These are phyloP conservation scores for Vickermania ingenoplastis DNA, from an alignment of 208 protist genomes.

Conservation along the genomic window DNA sequence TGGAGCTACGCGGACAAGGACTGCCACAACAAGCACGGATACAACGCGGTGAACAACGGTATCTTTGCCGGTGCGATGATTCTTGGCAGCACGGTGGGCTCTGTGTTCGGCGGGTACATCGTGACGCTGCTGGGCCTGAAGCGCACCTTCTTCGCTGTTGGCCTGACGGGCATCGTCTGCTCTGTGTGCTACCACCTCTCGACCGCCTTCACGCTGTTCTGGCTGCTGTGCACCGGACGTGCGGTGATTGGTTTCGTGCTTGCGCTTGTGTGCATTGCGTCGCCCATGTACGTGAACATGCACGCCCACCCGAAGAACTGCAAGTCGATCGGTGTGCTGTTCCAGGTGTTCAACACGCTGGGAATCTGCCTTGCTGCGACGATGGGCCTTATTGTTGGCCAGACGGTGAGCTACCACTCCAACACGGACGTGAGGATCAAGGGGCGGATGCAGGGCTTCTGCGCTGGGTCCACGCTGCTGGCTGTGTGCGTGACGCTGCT, in stretches of 20 bases:
- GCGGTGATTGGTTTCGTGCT: constrained; percentile 18
- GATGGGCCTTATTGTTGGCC: constrained; percentile 14
- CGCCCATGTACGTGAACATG: constrained; percentile 22
- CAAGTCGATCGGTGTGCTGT: constrained; percentile 18
- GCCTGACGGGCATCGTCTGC: constrained; percentile 8
- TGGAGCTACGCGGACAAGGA: constrained; percentile 6
- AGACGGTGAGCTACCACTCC: constrained; percentile 10
- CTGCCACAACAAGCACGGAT: constrained; percentile 10
- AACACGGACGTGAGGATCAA: constrained; percentile 13
- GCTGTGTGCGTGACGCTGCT: constrained; percentile 5
- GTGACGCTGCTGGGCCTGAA: constrained; percentile 9
- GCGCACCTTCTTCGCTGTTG: constrained; percentile 16
- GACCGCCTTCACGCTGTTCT: constrained; percentile 14
- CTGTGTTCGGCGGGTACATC: constrained; percentile 20
- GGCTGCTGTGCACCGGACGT: constrained; percentile 19
- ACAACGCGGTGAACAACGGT: constrained; percentile 11
- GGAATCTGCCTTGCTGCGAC: constrained; percentile 16
- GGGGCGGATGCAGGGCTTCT: constrained; percentile 17
- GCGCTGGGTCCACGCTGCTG: constrained; percentile 6
- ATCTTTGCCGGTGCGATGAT: constrained; percentile 22
- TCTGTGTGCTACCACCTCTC: constrained; percentile 14
- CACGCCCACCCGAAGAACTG: constrained; percentile 5
- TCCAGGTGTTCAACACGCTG: constrained; percentile 17
- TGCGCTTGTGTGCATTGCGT: constrained; percentile 10
- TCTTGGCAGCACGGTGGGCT: constrained; percentile 14